phyloP scores from a whole-genome alignment of 2,329 filamentous ascomycete species.

The Aspergillus sp. region DNA sequence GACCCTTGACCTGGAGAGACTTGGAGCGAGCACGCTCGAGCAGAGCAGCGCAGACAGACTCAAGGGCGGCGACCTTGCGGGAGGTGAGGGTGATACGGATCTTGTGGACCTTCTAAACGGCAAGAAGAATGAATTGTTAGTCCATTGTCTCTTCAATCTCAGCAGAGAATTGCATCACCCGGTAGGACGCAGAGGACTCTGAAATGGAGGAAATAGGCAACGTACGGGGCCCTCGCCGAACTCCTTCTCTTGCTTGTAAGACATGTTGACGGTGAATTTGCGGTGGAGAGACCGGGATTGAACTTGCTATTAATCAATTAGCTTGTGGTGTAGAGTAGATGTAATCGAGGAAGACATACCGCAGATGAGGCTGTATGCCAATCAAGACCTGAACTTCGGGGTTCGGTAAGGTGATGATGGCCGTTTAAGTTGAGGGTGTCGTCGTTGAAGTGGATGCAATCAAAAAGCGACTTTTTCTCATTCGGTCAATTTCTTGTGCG shows the following conservation, averaged over 20 bases:
- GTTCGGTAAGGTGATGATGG: conserved; percentile 79
- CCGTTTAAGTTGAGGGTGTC: conserved; percentile 20
- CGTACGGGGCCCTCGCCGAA: conserved; percentile 82
- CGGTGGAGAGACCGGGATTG: conserved; percentile 27
- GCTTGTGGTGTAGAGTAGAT: not conserved
- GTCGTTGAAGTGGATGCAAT: conserved; percentile 13
- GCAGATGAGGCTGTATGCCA: conserved; percentile 45
- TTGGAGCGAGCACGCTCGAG: conserved; percentile 98
- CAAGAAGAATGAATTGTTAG: conserved; percentile 19
- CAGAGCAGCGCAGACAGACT: conserved; percentile 98
- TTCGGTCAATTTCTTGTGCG: conserved; percentile 24
- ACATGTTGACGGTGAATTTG: conserved; percentile 63
- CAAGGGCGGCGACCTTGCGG: conserved; percentile 91
- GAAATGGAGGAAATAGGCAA: conserved; percentile 26
- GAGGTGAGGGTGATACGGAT: conserved; percentile 97
- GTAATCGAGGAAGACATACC: conserved; percentile 16
- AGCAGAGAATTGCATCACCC: not conserved
- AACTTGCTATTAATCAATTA: conserved; percentile 17
- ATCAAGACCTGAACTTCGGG: conserved; percentile 79
- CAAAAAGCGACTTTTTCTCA: conserved; percentile 10
- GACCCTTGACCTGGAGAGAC: conserved; percentile 97
- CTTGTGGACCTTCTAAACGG: conserved; percentile 80
- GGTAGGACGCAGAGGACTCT: not conserved
- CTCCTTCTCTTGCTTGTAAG: conserved; percentile 94
- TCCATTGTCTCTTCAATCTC: conserved; percentile 1